Conservation (phyloP, 1,284 basidiomycete species). For the Filobasidium uniguttulatum region DNA sequence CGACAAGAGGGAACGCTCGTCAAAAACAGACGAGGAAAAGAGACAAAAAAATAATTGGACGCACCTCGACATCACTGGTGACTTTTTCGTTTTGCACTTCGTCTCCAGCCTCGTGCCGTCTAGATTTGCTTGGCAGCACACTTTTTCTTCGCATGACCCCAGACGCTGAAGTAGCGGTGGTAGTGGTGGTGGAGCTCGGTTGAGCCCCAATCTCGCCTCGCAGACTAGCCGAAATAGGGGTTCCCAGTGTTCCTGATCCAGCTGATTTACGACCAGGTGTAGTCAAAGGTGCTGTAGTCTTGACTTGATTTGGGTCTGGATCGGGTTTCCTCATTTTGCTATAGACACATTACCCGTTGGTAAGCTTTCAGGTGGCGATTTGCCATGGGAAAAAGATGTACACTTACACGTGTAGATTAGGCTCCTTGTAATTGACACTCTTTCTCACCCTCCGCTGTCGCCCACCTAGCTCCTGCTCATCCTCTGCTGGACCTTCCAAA, state of each 20-base stretch:
- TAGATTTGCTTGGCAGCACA: conserved; percentile 13
- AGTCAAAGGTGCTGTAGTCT: conserved; percentile 1
- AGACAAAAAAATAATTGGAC: too few species aligned
- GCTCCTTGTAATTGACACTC: conserved; percentile 76
- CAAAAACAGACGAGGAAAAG: too few species aligned
- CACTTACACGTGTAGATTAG: conserved; percentile 73
- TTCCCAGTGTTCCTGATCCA: not conserved
- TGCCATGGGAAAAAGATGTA: not conserved
- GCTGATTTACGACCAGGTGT: conserved; percentile 5
- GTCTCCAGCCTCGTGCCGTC: conserved; percentile 2
- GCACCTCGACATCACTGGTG: not conserved
- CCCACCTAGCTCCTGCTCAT: conserved; percentile 26
- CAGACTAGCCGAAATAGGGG: not conserved
- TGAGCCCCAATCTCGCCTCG: conserved; percentile 4
- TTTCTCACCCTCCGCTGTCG: conserved; percentile 52
- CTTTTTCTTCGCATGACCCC: conserved; percentile 11
- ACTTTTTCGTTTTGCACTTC: not conserved
- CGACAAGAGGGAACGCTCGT: too few species aligned
- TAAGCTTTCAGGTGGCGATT: conserved; percentile 12
- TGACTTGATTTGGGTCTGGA: not conserved
- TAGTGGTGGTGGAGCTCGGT: not conserved
- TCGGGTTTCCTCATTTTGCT: conserved; percentile 88
- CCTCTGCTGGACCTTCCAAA: not conserved
- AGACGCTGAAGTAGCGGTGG: conserved; percentile 1
- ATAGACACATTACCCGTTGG: conserved; percentile 5